Evolutionary conservation across 148 eudicot species (phyloP).

Genomic region (Polygonum aviculare): DNA sequence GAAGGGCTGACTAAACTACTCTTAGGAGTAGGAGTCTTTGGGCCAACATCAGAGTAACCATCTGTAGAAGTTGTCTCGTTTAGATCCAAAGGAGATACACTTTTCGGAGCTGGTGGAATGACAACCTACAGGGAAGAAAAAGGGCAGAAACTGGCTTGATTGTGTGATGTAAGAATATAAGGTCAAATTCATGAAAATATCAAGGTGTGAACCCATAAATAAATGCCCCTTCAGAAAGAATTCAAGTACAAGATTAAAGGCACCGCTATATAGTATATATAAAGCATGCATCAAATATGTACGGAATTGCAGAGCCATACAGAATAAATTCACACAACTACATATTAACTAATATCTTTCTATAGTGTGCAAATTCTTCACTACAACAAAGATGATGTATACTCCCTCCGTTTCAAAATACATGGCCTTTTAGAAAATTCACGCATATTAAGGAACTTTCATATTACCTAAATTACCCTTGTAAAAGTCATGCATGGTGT

Average conservation of each 20-base stretch:
- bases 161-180: not conserved
- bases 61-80: constrained; percentile 51
- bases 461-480: no score
- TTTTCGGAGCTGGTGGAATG: constrained; percentile 43
- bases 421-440: no score
- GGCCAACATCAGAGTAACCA: constrained; percentile 39
- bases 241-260: not conserved
- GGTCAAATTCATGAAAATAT: not conserved
- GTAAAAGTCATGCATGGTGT: no score
- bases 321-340: not conserved
- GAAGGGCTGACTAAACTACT: constrained; percentile 40
- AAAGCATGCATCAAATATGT: not conserved
- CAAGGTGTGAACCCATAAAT: not conserved
- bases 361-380: not conserved
- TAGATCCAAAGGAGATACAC: constrained; percentile 51
- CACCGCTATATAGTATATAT: not conserved
- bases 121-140: constrained; percentile 28
- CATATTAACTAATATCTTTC: not conserved
- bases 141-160: not conserved
- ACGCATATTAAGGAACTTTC: no score
- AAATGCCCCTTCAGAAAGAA: not conserved
- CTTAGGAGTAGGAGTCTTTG: constrained; percentile 79
- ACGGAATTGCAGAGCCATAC: not conserved
- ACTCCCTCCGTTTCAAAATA: no score
- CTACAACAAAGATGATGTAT: not conserved